phyloP scores from a whole-genome alignment of 75 land plant species.

The Cryptomeria japonica region DNA sequence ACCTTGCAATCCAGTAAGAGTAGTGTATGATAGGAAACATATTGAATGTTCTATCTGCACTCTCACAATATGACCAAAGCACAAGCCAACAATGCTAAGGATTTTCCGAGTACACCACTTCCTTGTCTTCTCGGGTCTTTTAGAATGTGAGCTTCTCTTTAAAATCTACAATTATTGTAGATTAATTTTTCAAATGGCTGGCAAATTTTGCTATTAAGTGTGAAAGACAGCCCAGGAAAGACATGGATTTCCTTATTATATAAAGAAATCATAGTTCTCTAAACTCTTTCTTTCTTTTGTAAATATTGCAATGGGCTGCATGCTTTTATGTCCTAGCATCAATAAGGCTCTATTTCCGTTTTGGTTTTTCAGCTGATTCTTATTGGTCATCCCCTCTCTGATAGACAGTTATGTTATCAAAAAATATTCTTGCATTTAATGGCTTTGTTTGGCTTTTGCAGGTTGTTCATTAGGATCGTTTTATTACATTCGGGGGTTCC shows the following conservation, averaged over 20 bases:
- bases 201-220: too few species aligned
- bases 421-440: not conserved
- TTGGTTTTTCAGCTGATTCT: not conserved
- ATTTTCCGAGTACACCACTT: too few species aligned
- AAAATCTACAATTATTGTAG: too few species aligned
- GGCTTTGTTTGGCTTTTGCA: not conserved
- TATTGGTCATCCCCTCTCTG: not conserved
- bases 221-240: not conserved
- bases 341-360: not conserved
- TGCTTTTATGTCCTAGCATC: not conserved
- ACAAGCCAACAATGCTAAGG: too few species aligned
- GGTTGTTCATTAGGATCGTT: constrained; percentile 2
- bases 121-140: too few species aligned
- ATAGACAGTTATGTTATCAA: not conserved
- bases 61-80: too few species aligned
- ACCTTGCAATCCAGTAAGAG: too few species aligned
- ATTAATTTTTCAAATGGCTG: too few species aligned
- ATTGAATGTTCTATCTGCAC: too few species aligned
- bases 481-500: not conserved
- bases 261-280: not conserved
- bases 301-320: not conserved
- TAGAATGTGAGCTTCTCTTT: too few species aligned
- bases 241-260: not conserved
- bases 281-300: not conserved
- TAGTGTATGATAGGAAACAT: too few species aligned